Evolutionary conservation across 78 protist species (phyloP).

Genomic region (Dictyostelium discoideum): DNA sequence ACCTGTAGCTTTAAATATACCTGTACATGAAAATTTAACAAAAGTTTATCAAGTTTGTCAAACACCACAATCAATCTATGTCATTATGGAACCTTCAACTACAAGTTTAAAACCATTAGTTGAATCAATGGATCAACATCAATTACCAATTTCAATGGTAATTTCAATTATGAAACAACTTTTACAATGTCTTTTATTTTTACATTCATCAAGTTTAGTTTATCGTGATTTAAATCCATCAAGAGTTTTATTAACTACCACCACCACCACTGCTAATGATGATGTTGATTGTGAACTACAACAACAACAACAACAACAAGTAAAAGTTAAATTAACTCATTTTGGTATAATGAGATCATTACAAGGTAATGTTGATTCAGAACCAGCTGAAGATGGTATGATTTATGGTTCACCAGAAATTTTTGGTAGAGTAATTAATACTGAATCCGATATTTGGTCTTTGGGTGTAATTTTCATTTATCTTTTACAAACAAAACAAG

Average conservation of each 20-base stretch:
- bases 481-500: slow-evolving; percentile 39
- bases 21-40: neutral
- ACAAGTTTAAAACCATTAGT: slow-evolving; percentile 3
- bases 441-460: slow-evolving; percentile 73
- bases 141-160: neutral
- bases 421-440: slow-evolving; percentile 15
- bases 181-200: neutral
- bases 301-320: no score
- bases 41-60: neutral
- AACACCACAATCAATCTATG: slow-evolving; percentile 44
- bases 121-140: neutral
- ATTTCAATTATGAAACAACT: slow-evolving; percentile 43
- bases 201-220: slow-evolving; percentile 18
- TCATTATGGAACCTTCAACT: slow-evolving; percentile 19
- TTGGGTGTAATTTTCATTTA: slow-evolving; percentile 50
- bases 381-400: slow-evolving; percentile 43
- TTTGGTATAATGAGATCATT: slow-evolving; percentile 60
- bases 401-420: slow-evolving; percentile 57
- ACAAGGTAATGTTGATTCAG: slow-evolving; percentile 26
- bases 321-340: slow-evolving; percentile 29
- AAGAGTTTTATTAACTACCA: neutral
- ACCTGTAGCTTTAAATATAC: neutral
- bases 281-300: neutral
- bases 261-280: no score
- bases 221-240: slow-evolving; percentile 62